These are phyloP conservation scores for Cyclocybe aegerita DNA, from an alignment of 768 basidiomycete genomes.

Conservation along the genomic window DNA sequence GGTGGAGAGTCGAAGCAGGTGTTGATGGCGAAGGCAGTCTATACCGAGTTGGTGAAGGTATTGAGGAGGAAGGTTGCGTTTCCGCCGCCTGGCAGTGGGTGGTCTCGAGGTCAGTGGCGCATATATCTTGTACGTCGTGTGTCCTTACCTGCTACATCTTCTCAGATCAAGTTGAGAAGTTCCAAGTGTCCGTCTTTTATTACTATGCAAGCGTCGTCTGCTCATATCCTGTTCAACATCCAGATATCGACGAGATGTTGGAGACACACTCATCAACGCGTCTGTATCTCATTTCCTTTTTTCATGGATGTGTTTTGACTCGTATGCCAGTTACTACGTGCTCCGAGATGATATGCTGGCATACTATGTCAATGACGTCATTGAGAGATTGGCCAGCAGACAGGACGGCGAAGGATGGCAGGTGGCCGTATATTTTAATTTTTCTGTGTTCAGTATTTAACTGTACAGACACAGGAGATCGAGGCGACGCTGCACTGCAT, in stretches of 20 bases:
- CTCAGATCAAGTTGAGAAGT: slow-evolving; percentile 76
- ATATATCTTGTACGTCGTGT: background rate
- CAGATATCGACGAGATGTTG: slow-evolving; percentile 83
- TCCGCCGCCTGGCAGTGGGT: slow-evolving; percentile 53
- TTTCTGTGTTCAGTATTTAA: background rate
- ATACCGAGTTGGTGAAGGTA: slow-evolving; percentile 72
- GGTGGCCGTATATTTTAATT: slow-evolving; percentile 37
- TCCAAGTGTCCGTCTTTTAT: slow-evolving; percentile 57
- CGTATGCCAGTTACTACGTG: slow-evolving; percentile 70
- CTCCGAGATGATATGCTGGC: slow-evolving; percentile 81
- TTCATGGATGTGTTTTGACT: background rate
- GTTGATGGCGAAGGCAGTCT: slow-evolving; percentile 70
- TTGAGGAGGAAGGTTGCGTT: slow-evolving; percentile 75
- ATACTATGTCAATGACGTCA: slow-evolving; percentile 63
- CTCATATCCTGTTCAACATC: background rate
- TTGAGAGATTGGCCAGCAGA: slow-evolving; percentile 46
- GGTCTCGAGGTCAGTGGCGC: slow-evolving; percentile 64
- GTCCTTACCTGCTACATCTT: slow-evolving; percentile 9
- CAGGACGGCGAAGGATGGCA: slow-evolving; percentile 66
- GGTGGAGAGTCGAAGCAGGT: slow-evolving; percentile 34
- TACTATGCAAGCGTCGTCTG: background rate
- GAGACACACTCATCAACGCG: slow-evolving; percentile 89
- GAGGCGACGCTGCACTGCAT: slow-evolving; percentile 88
- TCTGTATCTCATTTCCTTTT: slow-evolving; percentile 34
- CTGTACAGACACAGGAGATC: slow-evolving; percentile 53